Conservation (phyloP, 495 filamentous ascomycete genomes). For the Rostrohypoxylon terebratum region DNA sequence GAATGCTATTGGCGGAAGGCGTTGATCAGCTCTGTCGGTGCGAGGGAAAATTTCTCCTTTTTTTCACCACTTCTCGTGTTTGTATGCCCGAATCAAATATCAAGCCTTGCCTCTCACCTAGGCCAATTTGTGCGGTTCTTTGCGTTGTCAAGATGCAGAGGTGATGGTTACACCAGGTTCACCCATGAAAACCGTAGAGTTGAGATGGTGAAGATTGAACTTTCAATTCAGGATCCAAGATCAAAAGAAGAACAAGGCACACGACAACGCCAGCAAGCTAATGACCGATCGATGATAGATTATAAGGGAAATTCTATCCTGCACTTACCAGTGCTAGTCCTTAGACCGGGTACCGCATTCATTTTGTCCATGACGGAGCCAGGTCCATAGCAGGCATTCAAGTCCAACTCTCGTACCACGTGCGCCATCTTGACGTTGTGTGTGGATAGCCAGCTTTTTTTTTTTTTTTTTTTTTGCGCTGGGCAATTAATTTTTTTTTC, state of each 20-base stretch:
- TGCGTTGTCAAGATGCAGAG: slow-evolving; percentile 16
- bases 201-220: slow-evolving; percentile 39
- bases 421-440: slow-evolving; percentile 52
- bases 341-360: slow-evolving; percentile 62
- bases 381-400: slow-evolving; percentile 56
- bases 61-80: background rate
- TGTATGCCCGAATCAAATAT: slow-evolving; percentile 12
- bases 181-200: slow-evolving; percentile 26
- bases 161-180: slow-evolving; percentile 36
- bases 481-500: slow-evolving; percentile 33
- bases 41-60: slow-evolving; percentile 18
- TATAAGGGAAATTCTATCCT: slow-evolving; percentile 28
- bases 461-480: slow-evolving; percentile 26
- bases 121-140: slow-evolving; percentile 11
- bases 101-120: slow-evolving; percentile 22
- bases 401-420: slow-evolving; percentile 59
- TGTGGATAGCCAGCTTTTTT: slow-evolving; percentile 38
- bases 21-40: slow-evolving; percentile 37
- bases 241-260: slow-evolving; percentile 18
- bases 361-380: slow-evolving; percentile 59
- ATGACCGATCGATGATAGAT: slow-evolving; percentile 1
- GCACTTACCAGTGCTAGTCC: slow-evolving; percentile 62
- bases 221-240: slow-evolving; percentile 34
- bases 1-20: slow-evolving; percentile 57
- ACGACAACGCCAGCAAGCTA: slow-evolving; percentile 10